Evolutionary conservation across 108 stramenopile species (phyloP), one percentile per base, ranked within the genome.

Genomic region (Pseudonitzschia multistriata): DNA sequence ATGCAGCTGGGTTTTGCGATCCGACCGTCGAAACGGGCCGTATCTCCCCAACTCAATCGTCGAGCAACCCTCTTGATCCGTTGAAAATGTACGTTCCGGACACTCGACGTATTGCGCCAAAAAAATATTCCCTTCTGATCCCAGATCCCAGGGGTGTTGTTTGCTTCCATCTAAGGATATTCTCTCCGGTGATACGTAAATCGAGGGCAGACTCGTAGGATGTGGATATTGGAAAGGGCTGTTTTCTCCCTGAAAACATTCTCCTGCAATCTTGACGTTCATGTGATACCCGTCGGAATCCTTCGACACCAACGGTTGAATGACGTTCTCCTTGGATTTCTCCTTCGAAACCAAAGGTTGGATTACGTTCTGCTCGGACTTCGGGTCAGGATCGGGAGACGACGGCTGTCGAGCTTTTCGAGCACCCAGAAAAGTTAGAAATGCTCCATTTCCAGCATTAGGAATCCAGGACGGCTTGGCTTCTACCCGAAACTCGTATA

Each of bases 391-490:
- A 31, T 67, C 35, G 15, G 52, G 52, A 13, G 34, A 53, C 13
- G 66, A 66, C 61, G 42, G 56, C 22, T 56, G 64, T 27, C 68
- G 78, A 31, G 84, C 53, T 65, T 78, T 68, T 59, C 82, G 62
- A 19, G 86, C 85, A 28, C 91, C 88, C 15, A 83, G 60, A 71
- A 76, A 89, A 5, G 77, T 89, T 21, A 92, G 45, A 62, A 87
- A 92, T n/a, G 77, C 85, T 3, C 91, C 91, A 59, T 76, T 27
- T 15, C 91, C 91, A 8, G 82, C 78, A 55, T 77, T 75, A 11
- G 77, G 70, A 79, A 89, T 89, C 22, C 62, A 75, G 8, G 91
- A 89, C 28, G 29, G 37, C 13, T 59, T 65, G 22, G 85, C 79
- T 13, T 79, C 66, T 17, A 84, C 53, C 21, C 50, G 50, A 48